These are phyloP conservation scores for Aspergillus pseudotamarii DNA, from an alignment of 2,329 filamentous ascomycete genomes.

Conservation along the genomic window DNA sequence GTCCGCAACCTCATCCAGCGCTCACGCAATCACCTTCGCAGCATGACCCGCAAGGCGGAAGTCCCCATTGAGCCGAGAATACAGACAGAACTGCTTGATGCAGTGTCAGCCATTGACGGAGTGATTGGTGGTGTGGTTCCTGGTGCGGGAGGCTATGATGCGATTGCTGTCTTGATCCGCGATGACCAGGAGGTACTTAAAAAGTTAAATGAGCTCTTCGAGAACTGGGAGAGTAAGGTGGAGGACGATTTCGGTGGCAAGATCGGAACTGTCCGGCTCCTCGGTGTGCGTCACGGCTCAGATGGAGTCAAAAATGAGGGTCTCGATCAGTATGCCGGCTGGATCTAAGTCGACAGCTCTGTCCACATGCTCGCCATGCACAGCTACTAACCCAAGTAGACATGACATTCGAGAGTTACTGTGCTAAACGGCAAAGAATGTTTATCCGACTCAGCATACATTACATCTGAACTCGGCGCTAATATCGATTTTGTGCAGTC, in stretches of 20 bases:
- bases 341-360: constrained; percentile 22
- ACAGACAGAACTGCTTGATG: constrained; percentile 84
- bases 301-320: constrained; percentile 48
- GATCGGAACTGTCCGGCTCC: constrained; percentile 48
- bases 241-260: constrained; percentile 49
- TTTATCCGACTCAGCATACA: not conserved
- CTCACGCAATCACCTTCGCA: constrained; percentile 65
- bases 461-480: not conserved
- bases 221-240: constrained; percentile 61
- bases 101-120: constrained; percentile 69
- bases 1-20: constrained; percentile 55
- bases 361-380: not conserved
- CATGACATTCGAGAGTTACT: not conserved
- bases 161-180: constrained; percentile 75
- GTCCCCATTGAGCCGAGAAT: constrained; percentile 88
- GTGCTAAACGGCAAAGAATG: not conserved
- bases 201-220: constrained; percentile 64
- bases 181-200: constrained; percentile 68
- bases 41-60: constrained; percentile 72
- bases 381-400: not conserved
- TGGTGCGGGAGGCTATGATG: constrained; percentile 92
- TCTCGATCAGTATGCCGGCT: constrained; percentile 41
- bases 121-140: constrained; percentile 92
- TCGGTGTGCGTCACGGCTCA: constrained; percentile 50
- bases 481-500: not conserved